These are phyloP conservation scores for Plasmodium vivax DNA, from an alignment of 169 alveolate species.

Conservation along the genomic window DNA sequence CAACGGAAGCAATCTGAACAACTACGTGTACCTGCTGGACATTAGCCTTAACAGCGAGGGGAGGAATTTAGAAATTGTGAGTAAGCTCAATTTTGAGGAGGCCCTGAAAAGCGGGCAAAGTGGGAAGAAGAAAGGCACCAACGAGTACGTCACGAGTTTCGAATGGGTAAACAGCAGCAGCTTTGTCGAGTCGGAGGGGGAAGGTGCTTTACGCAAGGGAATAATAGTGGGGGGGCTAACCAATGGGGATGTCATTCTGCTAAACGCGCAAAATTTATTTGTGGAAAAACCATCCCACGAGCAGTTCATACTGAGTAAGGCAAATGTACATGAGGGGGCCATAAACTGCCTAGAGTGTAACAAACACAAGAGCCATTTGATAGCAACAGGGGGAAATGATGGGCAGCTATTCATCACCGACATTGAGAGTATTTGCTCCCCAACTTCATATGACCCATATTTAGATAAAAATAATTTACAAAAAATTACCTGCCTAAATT, in stretches of 20 bases:
- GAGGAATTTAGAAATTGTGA: constrained; percentile 50
- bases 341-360: constrained; percentile 79
- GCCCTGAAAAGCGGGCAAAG: constrained; percentile 24
- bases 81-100: constrained; percentile 65
- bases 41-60: constrained; percentile 49
- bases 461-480: constrained; percentile 78
- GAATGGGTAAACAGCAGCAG: constrained; percentile 61
- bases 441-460: constrained; percentile 73
- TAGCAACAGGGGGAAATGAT: constrained; percentile 82
- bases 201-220: constrained; percentile 45
- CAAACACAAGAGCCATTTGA: constrained; percentile 72
- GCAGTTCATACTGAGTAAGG: constrained; percentile 56
- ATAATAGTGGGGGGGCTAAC: constrained; percentile 68
- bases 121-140: constrained; percentile 1
- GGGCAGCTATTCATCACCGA: constrained; percentile 80
- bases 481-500: constrained; percentile 78
- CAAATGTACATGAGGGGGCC: constrained; percentile 64
- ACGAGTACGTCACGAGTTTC: constrained; percentile 64
- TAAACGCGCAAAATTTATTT: constrained; percentile 57
- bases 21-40: constrained; percentile 62
- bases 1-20: constrained; percentile 24
- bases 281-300: constrained; percentile 6
- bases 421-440: constrained; percentile 70
- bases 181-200: constrained; percentile 35
- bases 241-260: constrained; percentile 59